Percentiles rank a stretch among this genome's conserved stretches.
phyloP scores from a whole-genome alignment of 116 monocot genomes.

The Cymodocea nodosa region DNA sequence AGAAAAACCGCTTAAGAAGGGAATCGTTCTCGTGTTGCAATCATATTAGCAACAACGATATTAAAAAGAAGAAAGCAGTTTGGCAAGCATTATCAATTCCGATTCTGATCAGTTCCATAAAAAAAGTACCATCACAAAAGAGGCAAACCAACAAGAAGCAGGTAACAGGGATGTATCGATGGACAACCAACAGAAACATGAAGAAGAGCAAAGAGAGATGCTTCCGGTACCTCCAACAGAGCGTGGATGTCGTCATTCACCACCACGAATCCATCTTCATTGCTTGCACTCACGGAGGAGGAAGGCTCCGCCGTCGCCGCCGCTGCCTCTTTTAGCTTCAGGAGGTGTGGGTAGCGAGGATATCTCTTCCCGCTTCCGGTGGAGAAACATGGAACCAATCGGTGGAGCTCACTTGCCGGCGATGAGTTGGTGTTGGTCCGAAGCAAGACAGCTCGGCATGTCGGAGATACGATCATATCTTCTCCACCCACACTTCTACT shows the following conservation, averaged over 20 bases:
- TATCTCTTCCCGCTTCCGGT: background rate
- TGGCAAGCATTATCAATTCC: too few relatives aligned
- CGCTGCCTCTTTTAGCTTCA: background rate
- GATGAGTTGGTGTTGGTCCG: background rate
- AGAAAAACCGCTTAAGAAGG: too few relatives aligned
- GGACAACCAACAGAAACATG: background rate
- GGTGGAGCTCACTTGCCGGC: background rate
- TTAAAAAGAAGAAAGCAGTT: too few relatives aligned
- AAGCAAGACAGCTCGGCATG: background rate
- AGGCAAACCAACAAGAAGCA: background rate
- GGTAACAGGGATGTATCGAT: background rate
- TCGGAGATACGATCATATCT: background rate
- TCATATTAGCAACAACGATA: too few relatives aligned
- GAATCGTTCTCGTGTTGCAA: too few relatives aligned
- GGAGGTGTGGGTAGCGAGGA: background rate
- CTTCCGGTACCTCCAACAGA: slow-evolving; percentile 23
- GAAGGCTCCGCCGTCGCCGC: background rate
- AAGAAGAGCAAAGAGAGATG: background rate
- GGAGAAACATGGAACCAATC: background rate
- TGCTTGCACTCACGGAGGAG: slow-evolving; percentile 1
- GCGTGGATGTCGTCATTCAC: slow-evolving; percentile 87
- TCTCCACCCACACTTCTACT: too few relatives aligned
- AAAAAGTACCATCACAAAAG: too few relatives aligned
- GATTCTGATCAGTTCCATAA: too few relatives aligned
- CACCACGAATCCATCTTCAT: slow-evolving; percentile 58